Evolutionary conservation across 106 monocot genomes (phyloP).

Genomic region (Acorus gramineus): DNA sequence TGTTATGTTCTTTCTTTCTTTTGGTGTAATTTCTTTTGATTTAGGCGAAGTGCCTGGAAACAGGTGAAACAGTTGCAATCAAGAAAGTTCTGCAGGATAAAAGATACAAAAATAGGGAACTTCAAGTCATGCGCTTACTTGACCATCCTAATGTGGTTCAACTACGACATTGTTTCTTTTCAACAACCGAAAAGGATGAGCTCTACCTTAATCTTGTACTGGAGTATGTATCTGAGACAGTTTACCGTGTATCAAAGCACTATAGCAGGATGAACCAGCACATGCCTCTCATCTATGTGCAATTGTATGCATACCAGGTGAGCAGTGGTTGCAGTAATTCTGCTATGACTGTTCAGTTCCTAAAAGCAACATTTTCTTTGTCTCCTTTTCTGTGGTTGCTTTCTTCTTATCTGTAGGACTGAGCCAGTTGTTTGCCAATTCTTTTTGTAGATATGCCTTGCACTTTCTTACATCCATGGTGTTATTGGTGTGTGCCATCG

Average conservation of each 20-base stretch:
- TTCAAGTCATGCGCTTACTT: conserved; percentile 68
- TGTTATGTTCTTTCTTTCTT: background rate
- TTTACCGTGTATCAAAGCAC: conserved; percentile 52
- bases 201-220: conserved; percentile 84
- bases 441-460: conserved; percentile 63
- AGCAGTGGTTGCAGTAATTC: background rate
- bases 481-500: conserved; percentile 87
- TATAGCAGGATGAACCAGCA: conserved; percentile 51
- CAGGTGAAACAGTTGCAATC: conserved; percentile 78
- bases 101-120: conserved; percentile 80
- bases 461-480: conserved; percentile 70
- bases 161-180: conserved; percentile 74
- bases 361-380: background rate
- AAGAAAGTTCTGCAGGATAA: conserved; percentile 86
- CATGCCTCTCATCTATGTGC: conserved; percentile 61
- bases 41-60: conserved; percentile 77
- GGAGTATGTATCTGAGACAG: conserved; percentile 71
- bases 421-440: background rate
- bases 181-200: conserved; percentile 65
- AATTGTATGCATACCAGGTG: conserved; percentile 82
- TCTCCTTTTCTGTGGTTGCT: background rate
- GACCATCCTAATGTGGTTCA: conserved; percentile 86
- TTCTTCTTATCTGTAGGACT: background rate
- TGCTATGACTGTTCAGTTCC: background rate
- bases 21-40: background rate